phyloP scores from a whole-genome alignment of 352 stramenopile genomes.

The Hyaloperonospora brassicae region DNA sequence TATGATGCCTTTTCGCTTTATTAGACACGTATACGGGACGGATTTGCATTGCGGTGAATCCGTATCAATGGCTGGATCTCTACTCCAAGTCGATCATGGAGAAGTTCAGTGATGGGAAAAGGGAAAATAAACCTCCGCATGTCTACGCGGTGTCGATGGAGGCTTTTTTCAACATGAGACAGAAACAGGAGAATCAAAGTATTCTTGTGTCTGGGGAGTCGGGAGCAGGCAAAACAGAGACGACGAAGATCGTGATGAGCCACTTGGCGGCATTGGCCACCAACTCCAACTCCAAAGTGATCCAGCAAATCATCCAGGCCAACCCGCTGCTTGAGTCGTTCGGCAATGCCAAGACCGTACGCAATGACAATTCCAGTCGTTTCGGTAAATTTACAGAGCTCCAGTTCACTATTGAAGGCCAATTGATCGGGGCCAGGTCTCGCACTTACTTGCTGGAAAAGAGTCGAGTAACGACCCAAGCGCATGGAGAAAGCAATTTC shows the following conservation, averaged over 20 bases:
- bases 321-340: slow-evolving; percentile 84
- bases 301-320: slow-evolving; percentile 93
- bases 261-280: slow-evolving; percentile 83
- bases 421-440: slow-evolving; percentile 72
- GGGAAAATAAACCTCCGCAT: slow-evolving; percentile 69
- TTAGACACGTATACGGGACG: slow-evolving; percentile 81
- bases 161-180: slow-evolving; percentile 75
- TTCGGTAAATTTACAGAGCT: slow-evolving; percentile 87
- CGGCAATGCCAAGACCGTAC: slow-evolving; percentile 79
- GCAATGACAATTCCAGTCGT: slow-evolving; percentile 81
- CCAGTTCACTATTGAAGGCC: slow-evolving; percentile 64
- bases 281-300: slow-evolving; percentile 84
- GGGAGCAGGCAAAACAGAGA: slow-evolving; percentile 94
- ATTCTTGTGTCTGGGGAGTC: slow-evolving; percentile 93
- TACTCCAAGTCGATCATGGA: slow-evolving; percentile 71
- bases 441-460: slow-evolving; percentile 91
- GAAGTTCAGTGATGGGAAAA: slow-evolving; percentile 60
- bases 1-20: slow-evolving; percentile 1
- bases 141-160: slow-evolving; percentile 86
- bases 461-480: slow-evolving; percentile 83
- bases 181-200: slow-evolving; percentile 84
- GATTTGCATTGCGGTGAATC: slow-evolving; percentile 85
- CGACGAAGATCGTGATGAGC: slow-evolving; percentile 94
- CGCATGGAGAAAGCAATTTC: slow-evolving; percentile 86
- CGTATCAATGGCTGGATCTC: slow-evolving; percentile 81